Evolutionary conservation across 2,329 filamentous ascomycete genomes (phyloP), one percentile per base, ranked within the genome.

Genomic region (Pseudogymnoascus verrucosus): DNA sequence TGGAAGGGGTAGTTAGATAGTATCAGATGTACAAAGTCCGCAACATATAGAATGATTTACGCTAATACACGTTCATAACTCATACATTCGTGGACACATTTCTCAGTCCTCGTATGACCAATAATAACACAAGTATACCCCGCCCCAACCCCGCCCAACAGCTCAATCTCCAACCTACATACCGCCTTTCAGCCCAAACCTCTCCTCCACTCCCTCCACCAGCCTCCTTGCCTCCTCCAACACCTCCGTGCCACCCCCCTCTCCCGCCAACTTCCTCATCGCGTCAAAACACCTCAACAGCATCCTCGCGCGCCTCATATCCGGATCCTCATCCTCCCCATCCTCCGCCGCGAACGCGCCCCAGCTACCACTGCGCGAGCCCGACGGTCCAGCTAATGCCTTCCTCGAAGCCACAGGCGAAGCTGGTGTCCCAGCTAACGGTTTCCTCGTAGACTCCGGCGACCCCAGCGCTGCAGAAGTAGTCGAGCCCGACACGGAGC

Each of bases 231-330:
- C 51, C 51, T 57, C 51, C n/a, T 7, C 51, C 51, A 57, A 34
- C n/a, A 57, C 28, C 26, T 57, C 51, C 16, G 28, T 16, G 1
- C 28, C 51, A 12, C 51, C 28, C 1, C 28, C 51, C 11, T 57
- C 51, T 1, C 51, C 51, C n/a, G 8, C 51, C 26, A 57, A 14
- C 51, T 34, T 57, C 26, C 51, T 34, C n/a, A 28, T 57, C 28
- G n/a, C 51, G 7, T 57, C 28, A 34, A 57, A 57, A 57, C 28
- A 34, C 51, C 28, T 57, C 28, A 57, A 21, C 28, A 57, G 51
- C 51, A 57, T 57, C 51, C 51, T 57, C 26, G 28, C 51, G n/a
- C 51, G 51, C 28, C 51, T 11, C 51, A 57, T 57, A 57, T 57
- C 51, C 10, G 51, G 28, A 21, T 57, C 51, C 51, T 57, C 51